Evolutionary conservation across 2,329 filamentous ascomycete genomes (phyloP), one percentile per base, ranked within the genome.

Genomic region (Purpureocillium takamizusanense): DNA sequence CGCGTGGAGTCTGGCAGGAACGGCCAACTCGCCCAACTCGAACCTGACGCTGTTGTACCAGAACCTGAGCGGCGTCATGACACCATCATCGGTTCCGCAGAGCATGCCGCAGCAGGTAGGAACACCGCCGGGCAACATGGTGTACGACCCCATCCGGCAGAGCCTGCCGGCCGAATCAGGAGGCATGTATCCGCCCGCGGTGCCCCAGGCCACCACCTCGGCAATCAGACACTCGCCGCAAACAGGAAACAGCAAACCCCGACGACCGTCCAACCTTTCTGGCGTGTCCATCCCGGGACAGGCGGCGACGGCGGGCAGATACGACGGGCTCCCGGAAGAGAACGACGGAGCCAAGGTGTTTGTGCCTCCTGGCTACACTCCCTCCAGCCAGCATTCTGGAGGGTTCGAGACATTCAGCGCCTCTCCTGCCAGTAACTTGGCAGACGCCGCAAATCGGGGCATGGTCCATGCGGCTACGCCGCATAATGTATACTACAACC

Each of bases 1-100:
- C 42, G 87, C 86, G 1, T 94, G 85, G 83, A 88, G 86, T 7
- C 63, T 94, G n/a, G 87, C 87, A 0, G 87, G 87, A 12, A 90
- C 83, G 2, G 88, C 86, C 39, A 87, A 94, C 52, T 92, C 86
- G 4, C 83, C 86, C 1, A 88, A 80, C 45, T 87, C 86, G 0
- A 92, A 86, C 52, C 65, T 94, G 4, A 89, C 86, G 1, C 73
- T 90, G 40, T 76, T 94, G 53, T 94, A 87, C 54, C 80, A 85
- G 42, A 79, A 74, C 48, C 25, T 38, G 16, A 38, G 36, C 14
- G 37, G 31, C 31, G 36, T 36, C 27, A 21, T 39, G 39, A n/a
- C 34, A 21, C 36, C 36, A 37, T 27, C 36, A 38, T 14, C 37
- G 37, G 33, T 36, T 43, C n/a, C 38, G 12, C 34, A 27, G 15